Base-by-base conservation (phyloP, 345 rosid genomes). In the Gossypium turneri region DNA sequence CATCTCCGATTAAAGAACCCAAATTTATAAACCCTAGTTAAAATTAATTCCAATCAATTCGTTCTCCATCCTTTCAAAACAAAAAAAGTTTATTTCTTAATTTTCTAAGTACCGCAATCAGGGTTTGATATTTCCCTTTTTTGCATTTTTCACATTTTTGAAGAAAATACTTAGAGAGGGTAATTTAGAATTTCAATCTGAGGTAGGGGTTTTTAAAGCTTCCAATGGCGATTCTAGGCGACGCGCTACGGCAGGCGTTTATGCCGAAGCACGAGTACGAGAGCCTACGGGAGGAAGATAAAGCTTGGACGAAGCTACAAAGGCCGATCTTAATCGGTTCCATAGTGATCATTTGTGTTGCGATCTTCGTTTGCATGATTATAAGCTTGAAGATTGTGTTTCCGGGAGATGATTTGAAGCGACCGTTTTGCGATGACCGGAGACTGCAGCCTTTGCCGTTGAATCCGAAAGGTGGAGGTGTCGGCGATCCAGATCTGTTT, bases 201-300 rank as follows among this genome's bases (percentile, higher is more conserved):
- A 34, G 41, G 41, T 34, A 34, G 41, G 41, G 41, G 41, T 34
- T 34, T 34, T 5, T 34, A 65, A 50, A 24, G 0, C 48, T 67
- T 64, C 75, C 52, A 7, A 91, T 91, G 98, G 92, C 94, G 82
- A 81, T 89, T 13, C 85, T 92, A 57, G 81, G 94, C 29, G 97
- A 94, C 79, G 98, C 97, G 52, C 80, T 91, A 72, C 91, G 97
- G 73, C 94, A 91, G 76, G 98, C 93, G 20, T 90, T 94, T 78
- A 94, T 87, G 97, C 97, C 89, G 27, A 92, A 91, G 82, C 97
- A 78, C 67, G 97, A 91, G 85, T 94, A 94, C 82, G 91, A 92
- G 78, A 84, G 89, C 79, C 87, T 92, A 11, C 81, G 94, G 17
- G 94, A 90, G 43, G 97, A 94, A 74, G 97, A 91, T 34, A 92